Evolutionary conservation across 352 stramenopile species (phyloP), one percentile per base, ranked within the genome.

Genomic region (Pythium monospermum): DNA sequence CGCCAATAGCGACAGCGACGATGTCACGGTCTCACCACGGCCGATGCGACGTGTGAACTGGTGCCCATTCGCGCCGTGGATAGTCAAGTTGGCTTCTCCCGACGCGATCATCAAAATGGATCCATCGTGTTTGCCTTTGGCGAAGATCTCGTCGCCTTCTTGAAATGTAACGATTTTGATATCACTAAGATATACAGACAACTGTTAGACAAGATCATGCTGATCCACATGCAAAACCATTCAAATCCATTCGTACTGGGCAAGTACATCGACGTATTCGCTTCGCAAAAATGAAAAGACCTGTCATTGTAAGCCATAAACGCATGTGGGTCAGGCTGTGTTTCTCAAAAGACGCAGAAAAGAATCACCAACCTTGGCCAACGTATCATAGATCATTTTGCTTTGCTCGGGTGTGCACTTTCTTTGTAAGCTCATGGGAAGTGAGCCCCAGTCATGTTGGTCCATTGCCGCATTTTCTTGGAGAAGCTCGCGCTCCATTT

Each of bases 341-440:
- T 27, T 43, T 23, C 28, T 15, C 31, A 4, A 36, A 10, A 43
- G 21, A 32, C 31, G 6, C 11, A 16, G 38, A n/a, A 19, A 18
- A 44, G 2, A 27, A 22, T 6, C 18, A 36, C 48, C 25, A 28
- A 76, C 75, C 66, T 87, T 86, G 26, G 81, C 80, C 26, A 92
- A 53, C 30, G 76, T 79, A 40, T 92, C 76, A 31, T 90, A 92
- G 51, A 90, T 76, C 38, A 83, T 69, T 60, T 88, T 90, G 56
- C 86, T 62, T 49, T 90, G 82, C 54, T 90, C 78, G 0, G 68
- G 70, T n/a, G 64, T 70, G 48, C 68, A 90, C 50, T 83, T 87
- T 28, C 66, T 53, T 16, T 66, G 72, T 21, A 92, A 39, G 16
- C 68, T 69, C 39, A 63, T 57, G n/a, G 81, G 74, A 47, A 92